These are phyloP conservation scores for Goffeauzyma gilvescens DNA, from an alignment of 768 basidiomycete genomes.

Conservation along the genomic window DNA sequence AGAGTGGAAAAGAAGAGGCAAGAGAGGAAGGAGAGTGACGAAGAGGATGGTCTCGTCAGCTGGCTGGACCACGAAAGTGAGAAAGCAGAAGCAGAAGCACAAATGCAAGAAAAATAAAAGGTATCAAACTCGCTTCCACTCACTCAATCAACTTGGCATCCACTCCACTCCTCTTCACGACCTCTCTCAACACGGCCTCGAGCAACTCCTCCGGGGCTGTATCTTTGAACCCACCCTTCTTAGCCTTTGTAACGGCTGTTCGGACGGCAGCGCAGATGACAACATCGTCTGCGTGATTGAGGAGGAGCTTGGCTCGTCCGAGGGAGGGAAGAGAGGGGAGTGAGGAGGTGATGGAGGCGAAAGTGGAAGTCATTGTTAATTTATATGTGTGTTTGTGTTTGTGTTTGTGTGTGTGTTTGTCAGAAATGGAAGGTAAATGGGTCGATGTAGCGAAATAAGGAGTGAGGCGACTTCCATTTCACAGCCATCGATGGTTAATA, in stretches of 20 bases:
- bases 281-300: constrained; percentile 64
- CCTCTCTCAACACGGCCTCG: constrained; percentile 58
- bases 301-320: constrained; percentile 40
- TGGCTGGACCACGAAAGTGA: background rate
- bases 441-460: no score
- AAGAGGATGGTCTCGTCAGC: background rate
- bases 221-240: constrained; percentile 85
- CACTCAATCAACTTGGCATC: constrained; percentile 30
- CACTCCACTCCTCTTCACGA: constrained; percentile 20
- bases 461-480: no score
- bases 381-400: background rate
- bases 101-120: no score
- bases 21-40: background rate
- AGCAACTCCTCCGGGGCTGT: constrained; percentile 71
- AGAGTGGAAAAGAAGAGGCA: constrained; percentile 1
- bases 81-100: no score
- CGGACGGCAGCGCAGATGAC: constrained; percentile 77
- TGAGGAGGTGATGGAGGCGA: constrained; percentile 23
- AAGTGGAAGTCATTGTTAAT: constrained; percentile 22
- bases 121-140: constrained; percentile 3
- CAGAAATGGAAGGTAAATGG: background rate
- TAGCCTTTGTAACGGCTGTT: constrained; percentile 73
- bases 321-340: constrained; percentile 27
- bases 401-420: background rate
- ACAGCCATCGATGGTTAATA: no score